phyloP scores from a whole-genome alignment of 129 eudicot species.

The Solidago caesia region DNA sequence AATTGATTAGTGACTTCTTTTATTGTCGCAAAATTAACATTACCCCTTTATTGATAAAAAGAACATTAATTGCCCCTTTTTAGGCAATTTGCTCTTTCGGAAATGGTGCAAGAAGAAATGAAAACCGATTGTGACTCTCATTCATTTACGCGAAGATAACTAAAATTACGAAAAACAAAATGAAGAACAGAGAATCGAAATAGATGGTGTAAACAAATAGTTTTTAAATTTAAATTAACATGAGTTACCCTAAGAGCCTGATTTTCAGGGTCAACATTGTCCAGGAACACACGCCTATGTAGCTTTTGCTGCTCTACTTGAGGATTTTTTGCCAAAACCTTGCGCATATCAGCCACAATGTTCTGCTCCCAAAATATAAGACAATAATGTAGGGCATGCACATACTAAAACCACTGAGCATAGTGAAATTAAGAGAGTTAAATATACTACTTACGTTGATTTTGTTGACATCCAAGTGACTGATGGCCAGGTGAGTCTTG shows the following conservation, averaged over 20 bases:
- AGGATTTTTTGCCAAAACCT: conserved; percentile 85
- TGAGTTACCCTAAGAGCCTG: conserved; percentile 67
- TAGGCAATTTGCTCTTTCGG: too few species aligned
- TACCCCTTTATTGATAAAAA: too few species aligned
- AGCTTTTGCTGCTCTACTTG: conserved; percentile 77
- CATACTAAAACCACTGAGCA: neutral
- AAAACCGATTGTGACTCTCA: neutral
- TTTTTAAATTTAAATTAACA: neutral
- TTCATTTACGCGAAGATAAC: neutral
- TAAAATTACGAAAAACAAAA: neutral
- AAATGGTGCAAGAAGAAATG: neutral
- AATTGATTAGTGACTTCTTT: too few species aligned
- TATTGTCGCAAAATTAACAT: too few species aligned
- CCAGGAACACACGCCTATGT: conserved; percentile 79
- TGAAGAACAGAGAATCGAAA: neutral
- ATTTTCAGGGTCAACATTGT: conserved; percentile 62
- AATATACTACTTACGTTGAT: conserved; percentile 44
- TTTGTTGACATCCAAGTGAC: conserved; percentile 81
- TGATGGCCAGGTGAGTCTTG: conserved; percentile 81
- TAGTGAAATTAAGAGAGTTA: neutral
- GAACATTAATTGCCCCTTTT: too few species aligned
- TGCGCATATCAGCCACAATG: conserved; percentile 90
- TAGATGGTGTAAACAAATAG: conserved; percentile 3
- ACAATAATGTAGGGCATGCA: conserved; percentile 16
- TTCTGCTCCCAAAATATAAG: conserved; percentile 38